These are phyloP conservation scores for Aspergillus awamori DNA, from an alignment of 2,329 filamentous ascomycete genomes.

Conservation along the genomic window DNA sequence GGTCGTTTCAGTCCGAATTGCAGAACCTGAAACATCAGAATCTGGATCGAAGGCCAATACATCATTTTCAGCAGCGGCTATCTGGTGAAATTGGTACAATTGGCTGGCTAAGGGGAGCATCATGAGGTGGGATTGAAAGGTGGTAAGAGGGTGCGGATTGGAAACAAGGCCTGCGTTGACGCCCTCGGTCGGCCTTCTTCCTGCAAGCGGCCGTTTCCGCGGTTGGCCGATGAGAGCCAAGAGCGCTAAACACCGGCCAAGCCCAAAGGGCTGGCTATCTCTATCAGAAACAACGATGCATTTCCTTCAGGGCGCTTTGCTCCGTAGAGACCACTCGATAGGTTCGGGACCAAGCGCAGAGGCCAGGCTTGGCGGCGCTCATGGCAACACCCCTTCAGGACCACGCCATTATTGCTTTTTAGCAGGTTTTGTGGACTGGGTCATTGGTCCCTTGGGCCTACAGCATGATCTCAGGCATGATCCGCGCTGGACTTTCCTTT, in stretches of 20 bases:
- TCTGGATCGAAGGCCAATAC: background rate
- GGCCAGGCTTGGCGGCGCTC: constrained; percentile 19
- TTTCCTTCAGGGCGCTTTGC: constrained; percentile 1
- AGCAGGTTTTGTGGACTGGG: constrained; percentile 1
- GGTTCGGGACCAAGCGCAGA: constrained; percentile 11
- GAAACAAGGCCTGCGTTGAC: background rate
- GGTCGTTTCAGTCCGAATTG: constrained; percentile 11
- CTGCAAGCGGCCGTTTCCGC: constrained; percentile 10
- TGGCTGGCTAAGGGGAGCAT: background rate
- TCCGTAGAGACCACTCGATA: background rate
- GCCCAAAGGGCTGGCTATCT: constrained; percentile 6
- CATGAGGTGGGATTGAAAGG: background rate
- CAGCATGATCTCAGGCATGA: constrained; percentile 11
- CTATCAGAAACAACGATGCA: constrained; percentile 11
- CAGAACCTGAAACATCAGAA: constrained; percentile 17
- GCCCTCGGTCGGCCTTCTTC: constrained; percentile 4
- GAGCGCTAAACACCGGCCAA: constrained; percentile 10
- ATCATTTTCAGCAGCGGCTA: background rate
- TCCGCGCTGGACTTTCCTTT: constrained; percentile 14
- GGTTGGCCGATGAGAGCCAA: constrained; percentile 2
- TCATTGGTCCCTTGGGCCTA: constrained; percentile 12
- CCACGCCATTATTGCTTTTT: constrained; percentile 18
- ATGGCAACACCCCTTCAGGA: constrained; percentile 12
- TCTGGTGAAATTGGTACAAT: constrained; percentile 71
- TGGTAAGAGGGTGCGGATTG: background rate